Evolutionary conservation across 306 rosid species (phyloP).

Genomic region (Leucaena leucocephala): DNA sequence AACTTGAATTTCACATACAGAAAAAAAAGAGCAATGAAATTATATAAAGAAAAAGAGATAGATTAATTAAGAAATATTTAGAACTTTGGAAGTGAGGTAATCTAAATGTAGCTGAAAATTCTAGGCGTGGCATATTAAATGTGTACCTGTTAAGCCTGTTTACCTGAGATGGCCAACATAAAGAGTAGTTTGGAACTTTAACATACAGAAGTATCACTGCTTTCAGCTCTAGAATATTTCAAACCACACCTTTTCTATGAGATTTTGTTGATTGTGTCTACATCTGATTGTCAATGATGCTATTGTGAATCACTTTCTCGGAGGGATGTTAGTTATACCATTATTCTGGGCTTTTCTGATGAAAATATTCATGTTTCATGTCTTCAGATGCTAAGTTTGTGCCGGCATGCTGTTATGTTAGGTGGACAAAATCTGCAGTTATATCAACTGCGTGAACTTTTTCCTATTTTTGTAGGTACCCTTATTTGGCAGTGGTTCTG

Average conservation of each 20-base stretch:
- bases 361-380: slow-evolving; percentile 27
- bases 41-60: background rate
- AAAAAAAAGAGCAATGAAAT: background rate
- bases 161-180: slow-evolving; percentile 19
- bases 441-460: slow-evolving; percentile 40
- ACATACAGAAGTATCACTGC: slow-evolving; percentile 16
- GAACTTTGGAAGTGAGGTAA: slow-evolving; percentile 24
- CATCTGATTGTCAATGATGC: slow-evolving; percentile 21
- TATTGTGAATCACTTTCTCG: slow-evolving; percentile 31
- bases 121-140: background rate
- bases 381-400: slow-evolving; percentile 33
- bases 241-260: slow-evolving; percentile 19
- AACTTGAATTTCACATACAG: slow-evolving; percentile 14
- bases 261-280: slow-evolving; percentile 34
- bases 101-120: slow-evolving; percentile 16
- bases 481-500: slow-evolving; percentile 88
- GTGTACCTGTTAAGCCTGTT: slow-evolving; percentile 19
- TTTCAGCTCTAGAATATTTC: slow-evolving; percentile 29
- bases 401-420: slow-evolving; percentile 15
- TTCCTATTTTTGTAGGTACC: slow-evolving; percentile 72
- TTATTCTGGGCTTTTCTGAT: slow-evolving; percentile 25
- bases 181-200: slow-evolving; percentile 12
- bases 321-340: slow-evolving; percentile 27
- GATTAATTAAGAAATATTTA: slow-evolving; percentile 6
- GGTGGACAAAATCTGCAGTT: slow-evolving; percentile 31